A percentile compares a stretch with the other conserved stretches of the same genome.
Evolutionary conservation across 352 stramenopile species (phyloP).

Genomic region (Pilasporangium apinafurcum): DNA sequence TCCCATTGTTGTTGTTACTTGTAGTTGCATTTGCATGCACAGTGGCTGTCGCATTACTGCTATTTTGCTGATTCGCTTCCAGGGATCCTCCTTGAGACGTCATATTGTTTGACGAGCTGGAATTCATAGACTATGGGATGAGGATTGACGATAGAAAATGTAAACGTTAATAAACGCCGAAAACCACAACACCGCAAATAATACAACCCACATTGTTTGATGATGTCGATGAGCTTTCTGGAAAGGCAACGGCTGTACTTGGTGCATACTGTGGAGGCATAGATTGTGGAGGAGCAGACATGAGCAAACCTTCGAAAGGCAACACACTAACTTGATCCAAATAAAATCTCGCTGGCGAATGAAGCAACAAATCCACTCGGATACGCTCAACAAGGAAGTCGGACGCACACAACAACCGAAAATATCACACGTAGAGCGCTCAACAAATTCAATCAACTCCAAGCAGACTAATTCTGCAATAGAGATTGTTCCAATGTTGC

Average conservation of each 20-base stretch:
- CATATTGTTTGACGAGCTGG: neutral
- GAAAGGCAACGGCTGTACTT: slow-evolving; percentile 25
- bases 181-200: neutral
- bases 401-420: neutral
- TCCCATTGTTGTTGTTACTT: slow-evolving; percentile 1
- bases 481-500: too few species aligned
- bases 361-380: neutral
- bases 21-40: slow-evolving; percentile 9
- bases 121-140: slow-evolving; percentile 8
- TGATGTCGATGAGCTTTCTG: slow-evolving; percentile 25
- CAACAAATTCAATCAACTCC: neutral
- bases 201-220: slow-evolving; percentile 8
- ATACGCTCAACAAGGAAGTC: neutral
- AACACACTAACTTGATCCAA: slow-evolving; percentile 2
- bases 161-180: neutral
- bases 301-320: slow-evolving; percentile 15
- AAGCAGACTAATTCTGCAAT: slow-evolving; percentile 3
- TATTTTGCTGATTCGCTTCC: slow-evolving; percentile 1
- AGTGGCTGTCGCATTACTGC: slow-evolving; percentile 1
- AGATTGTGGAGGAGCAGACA: slow-evolving; percentile 59
- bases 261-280: slow-evolving; percentile 74
- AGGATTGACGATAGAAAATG: neutral
- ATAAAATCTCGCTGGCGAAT: neutral
- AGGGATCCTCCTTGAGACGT: neutral
- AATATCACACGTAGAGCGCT: neutral